Conservation (phyloP, 2,329 filamentous ascomycete species). For the Cytospora piceicola region DNA sequence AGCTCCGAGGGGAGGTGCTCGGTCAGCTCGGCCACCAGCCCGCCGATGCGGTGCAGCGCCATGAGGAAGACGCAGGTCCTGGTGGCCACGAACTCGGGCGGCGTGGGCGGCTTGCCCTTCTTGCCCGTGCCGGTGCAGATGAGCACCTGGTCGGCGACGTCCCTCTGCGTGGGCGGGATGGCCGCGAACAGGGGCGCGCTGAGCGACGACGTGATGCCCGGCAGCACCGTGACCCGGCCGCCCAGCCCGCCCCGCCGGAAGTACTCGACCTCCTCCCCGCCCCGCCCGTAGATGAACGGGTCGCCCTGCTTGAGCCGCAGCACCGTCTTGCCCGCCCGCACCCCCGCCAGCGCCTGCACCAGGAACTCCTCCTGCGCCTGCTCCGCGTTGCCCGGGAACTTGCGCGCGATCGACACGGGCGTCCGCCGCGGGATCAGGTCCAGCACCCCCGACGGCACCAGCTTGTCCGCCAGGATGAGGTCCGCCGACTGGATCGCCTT, state of each 20-base stretch:
- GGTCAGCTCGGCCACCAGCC: constrained; percentile 73
- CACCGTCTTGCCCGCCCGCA: constrained; percentile 71
- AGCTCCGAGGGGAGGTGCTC: constrained; percentile 42
- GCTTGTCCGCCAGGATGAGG: constrained; percentile 83
- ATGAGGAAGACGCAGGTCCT: constrained; percentile 93
- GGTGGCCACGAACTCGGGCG: constrained; percentile 75
- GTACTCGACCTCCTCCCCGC: constrained; percentile 88
- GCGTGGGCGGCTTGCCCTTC: constrained; percentile 81
- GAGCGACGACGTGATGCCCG: constrained; percentile 87
- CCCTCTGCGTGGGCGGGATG: constrained; percentile 86
- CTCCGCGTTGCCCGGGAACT: constrained; percentile 97
- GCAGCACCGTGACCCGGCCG: constrained; percentile 70
- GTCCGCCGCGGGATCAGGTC: constrained; percentile 90
- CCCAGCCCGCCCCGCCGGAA: constrained; percentile 74
- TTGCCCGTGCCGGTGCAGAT: constrained; percentile 96
- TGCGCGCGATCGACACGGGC: constrained; percentile 87
- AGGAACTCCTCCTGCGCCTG: constrained; percentile 89
- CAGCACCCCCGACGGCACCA: constrained; percentile 81
- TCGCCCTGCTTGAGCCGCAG: constrained; percentile 94
- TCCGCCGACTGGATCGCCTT: constrained; percentile 76
- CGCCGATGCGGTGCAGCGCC: constrained; percentile 83
- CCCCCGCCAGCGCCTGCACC: constrained; percentile 72
- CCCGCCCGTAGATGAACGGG: constrained; percentile 93
- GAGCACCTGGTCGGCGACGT: constrained; percentile 88
- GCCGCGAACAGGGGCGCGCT: constrained; percentile 85